Evolutionary conservation across 805 yeast genomes (phyloP).

Genomic region (Blastobotrys robertii): DNA sequence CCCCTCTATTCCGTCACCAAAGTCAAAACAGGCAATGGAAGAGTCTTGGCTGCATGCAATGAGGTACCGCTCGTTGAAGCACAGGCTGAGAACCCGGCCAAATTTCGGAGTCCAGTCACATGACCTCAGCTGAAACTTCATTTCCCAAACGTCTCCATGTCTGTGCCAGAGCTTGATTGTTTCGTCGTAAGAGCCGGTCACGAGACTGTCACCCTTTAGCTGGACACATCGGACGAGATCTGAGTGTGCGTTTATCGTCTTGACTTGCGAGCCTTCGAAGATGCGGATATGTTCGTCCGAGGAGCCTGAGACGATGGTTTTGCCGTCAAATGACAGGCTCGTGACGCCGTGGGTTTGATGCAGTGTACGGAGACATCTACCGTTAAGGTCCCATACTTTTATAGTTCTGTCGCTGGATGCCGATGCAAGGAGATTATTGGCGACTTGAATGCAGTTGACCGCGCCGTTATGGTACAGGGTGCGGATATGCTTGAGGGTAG

Average conservation of each 20-base stretch:
- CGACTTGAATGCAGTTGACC: conserved; percentile 27
- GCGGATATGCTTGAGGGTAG: not conserved
- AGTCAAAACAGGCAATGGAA: conserved; percentile 1
- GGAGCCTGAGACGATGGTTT: conserved; percentile 27
- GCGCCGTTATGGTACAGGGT: conserved; percentile 24
- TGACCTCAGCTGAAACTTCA: not conserved
- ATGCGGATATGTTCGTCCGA: conserved; percentile 25
- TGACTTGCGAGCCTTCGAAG: conserved; percentile 23
- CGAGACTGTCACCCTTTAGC: conserved; percentile 26
- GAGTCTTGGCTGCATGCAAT: conserved; percentile 3
- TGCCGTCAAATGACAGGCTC: conserved; percentile 22
- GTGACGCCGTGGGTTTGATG: conserved; percentile 16
- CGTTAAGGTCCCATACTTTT: conserved; percentile 28
- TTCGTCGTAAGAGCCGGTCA: conserved; percentile 82
- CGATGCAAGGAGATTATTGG: conserved; percentile 23
- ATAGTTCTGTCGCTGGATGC: conserved; percentile 30
- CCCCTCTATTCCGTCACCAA: conserved; percentile 2
- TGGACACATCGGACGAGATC: conserved; percentile 1
- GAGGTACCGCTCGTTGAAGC: conserved; percentile 1
- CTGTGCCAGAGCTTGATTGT: conserved; percentile 60
- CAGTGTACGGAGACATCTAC: conserved; percentile 14
- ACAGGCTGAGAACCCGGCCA: not conserved
- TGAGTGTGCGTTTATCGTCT: conserved; percentile 10
- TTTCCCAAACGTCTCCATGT: conserved; percentile 1
- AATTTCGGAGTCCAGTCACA: conserved; percentile 1